A percentile compares a stretch with the other conserved stretches of the same genome.
These are phyloP conservation scores for Ophiosphaerella narmari DNA, from an alignment of 2,329 filamentous ascomycete genomes.

Conservation along the genomic window DNA sequence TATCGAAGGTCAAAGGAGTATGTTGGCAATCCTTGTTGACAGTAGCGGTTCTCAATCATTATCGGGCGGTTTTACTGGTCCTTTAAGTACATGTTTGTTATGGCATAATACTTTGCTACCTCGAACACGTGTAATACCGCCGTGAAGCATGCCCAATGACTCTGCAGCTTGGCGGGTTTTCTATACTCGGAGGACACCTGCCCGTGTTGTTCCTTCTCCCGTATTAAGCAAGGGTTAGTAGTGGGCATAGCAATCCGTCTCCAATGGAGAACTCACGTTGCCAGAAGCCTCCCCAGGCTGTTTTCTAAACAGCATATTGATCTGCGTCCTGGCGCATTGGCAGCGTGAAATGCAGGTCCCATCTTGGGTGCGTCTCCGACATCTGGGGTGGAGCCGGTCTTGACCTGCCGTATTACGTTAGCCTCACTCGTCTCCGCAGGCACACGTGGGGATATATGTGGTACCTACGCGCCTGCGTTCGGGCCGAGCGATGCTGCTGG, in stretches of 20 bases:
- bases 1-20: neutral
- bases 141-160: neutral
- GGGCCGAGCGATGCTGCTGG: neutral
- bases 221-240: neutral
- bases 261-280: conserved; percentile 9
- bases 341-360: conserved; percentile 8
- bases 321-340: conserved; percentile 17
- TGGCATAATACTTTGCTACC: no score
- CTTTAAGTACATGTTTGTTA: no score
- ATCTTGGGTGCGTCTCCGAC: conserved; percentile 12
- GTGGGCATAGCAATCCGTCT: neutral
- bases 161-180: neutral
- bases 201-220: conserved; percentile 5
- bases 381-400: conserved; percentile 9
- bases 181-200: conserved; percentile 2
- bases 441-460: conserved; percentile 12
- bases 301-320: conserved; percentile 6
- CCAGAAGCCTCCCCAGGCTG: conserved; percentile 7
- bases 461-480: neutral
- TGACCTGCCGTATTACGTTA: conserved; percentile 33
- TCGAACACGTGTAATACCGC: neutral
- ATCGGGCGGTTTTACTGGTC: no score
- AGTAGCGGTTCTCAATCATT: no score
- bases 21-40: neutral
- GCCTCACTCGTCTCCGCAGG: neutral